Conservation (phyloP, 1,284 basidiomycete species). For the Ustilago sp. region DNA sequence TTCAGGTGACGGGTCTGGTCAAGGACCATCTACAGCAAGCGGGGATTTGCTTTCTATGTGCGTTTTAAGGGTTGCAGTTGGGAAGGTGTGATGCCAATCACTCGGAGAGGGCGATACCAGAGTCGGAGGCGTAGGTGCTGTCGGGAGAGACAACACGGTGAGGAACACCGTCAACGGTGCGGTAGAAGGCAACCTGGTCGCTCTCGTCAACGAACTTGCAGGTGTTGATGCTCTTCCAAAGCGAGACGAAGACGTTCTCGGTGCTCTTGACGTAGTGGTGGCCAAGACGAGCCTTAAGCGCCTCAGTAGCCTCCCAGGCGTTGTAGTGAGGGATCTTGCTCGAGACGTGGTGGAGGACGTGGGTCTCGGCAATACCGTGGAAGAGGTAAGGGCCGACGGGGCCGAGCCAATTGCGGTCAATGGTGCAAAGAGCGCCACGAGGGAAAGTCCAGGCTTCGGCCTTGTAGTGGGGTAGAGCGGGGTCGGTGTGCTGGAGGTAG, state of each 20-base stretch:
- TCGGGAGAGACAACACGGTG: constrained; percentile 53
- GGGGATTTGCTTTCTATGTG: neutral
- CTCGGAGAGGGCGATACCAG: constrained; percentile 64
- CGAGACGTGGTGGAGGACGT: constrained; percentile 68
- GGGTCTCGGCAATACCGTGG: constrained; percentile 71
- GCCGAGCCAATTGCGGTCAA: constrained; percentile 88
- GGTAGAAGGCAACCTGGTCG: constrained; percentile 68
- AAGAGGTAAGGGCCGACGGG: constrained; percentile 71
- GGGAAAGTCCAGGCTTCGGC: constrained; percentile 90
- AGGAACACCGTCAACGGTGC: constrained; percentile 64
- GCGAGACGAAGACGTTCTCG: constrained; percentile 73
- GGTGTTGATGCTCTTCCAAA: constrained; percentile 72
- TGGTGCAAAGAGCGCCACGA: constrained; percentile 91
- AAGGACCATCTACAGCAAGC: neutral
- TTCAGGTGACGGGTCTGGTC: constrained; percentile 1
- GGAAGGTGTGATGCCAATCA: constrained; percentile 15
- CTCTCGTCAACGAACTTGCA: constrained; percentile 70
- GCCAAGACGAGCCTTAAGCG: constrained; percentile 83
- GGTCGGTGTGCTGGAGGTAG: constrained; percentile 93
- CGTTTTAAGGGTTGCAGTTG: neutral
- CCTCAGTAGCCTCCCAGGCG: constrained; percentile 89
- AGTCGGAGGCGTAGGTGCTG: constrained; percentile 61
- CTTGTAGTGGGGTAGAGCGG: constrained; percentile 92
- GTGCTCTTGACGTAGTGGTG: constrained; percentile 73
- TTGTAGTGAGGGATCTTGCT: constrained; percentile 71